Evolutionary conservation across 805 yeast genomes (phyloP).

Genomic region (Nakazawaea siamensis): DNA sequence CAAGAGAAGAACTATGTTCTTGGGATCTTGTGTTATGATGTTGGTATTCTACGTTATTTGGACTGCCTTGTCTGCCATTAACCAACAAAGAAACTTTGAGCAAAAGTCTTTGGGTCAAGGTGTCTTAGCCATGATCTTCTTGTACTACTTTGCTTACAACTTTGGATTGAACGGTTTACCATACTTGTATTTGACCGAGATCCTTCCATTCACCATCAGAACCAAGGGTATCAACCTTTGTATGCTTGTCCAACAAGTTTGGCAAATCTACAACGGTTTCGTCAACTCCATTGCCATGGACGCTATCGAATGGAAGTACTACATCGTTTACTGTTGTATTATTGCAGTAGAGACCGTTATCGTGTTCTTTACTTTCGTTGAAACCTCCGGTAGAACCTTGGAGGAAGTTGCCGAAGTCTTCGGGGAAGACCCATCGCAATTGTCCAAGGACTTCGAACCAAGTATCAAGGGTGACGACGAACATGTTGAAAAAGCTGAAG

Average conservation of each 20-base stretch:
- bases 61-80: slow-evolving; percentile 38
- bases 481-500: slow-evolving; percentile 15
- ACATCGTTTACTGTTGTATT: slow-evolving; percentile 26
- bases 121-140: slow-evolving; percentile 43
- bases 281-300: slow-evolving; percentile 29
- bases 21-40: slow-evolving; percentile 28
- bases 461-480: slow-evolving; percentile 16
- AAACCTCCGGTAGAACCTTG: slow-evolving; percentile 28
- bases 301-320: slow-evolving; percentile 26
- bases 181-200: slow-evolving; percentile 36
- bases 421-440: slow-evolving; percentile 18
- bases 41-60: slow-evolving; percentile 29
- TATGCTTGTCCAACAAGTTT: slow-evolving; percentile 15
- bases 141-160: slow-evolving; percentile 34
- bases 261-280: slow-evolving; percentile 24
- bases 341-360: slow-evolving; percentile 20
- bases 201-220: slow-evolving; percentile 20
- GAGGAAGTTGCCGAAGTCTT: slow-evolving; percentile 31
- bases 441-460: slow-evolving; percentile 19
- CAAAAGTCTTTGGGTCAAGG: slow-evolving; percentile 34
- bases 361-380: slow-evolving; percentile 25
- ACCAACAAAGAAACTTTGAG: slow-evolving; percentile 31
- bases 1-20: slow-evolving; percentile 29
- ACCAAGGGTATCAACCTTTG: slow-evolving; percentile 18
- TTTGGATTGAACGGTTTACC: slow-evolving; percentile 38